Percentiles rank a stretch among this genome's conserved stretches.
These are phyloP conservation scores for Polyporus tsugae DNA, from an alignment of 1,284 basidiomycete genomes.

Conservation along the genomic window DNA sequence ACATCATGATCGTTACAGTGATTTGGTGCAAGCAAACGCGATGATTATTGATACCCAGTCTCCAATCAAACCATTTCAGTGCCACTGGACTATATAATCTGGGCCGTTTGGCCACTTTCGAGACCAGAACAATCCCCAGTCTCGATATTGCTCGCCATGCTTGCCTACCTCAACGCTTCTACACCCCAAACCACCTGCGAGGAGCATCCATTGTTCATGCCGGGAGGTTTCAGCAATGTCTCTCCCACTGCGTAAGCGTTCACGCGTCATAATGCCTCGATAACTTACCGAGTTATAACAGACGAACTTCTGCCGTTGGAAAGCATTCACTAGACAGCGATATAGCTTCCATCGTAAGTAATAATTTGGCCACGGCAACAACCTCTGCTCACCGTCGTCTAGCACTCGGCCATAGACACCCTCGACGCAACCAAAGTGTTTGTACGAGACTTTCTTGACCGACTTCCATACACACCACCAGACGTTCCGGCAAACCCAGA, in stretches of 20 bases:
- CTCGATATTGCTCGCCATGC: background rate
- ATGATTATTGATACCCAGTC: background rate
- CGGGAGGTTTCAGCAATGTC: background rate
- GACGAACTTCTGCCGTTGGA: background rate
- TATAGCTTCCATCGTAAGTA: background rate
- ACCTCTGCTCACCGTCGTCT: background rate
- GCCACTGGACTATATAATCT: background rate
- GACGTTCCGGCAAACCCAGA: conserved; percentile 8
- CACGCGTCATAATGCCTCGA: background rate
- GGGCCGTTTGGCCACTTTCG: background rate
- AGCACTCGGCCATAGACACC: background rate
- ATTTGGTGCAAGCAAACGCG: background rate
- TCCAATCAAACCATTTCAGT: background rate
- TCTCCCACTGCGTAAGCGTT: background rate
- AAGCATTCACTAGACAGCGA: background rate
- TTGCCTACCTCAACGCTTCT: background rate
- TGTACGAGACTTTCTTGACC: conserved; percentile 18
- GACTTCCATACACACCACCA: conserved; percentile 17
- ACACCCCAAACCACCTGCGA: too few species aligned
- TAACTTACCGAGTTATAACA: background rate
- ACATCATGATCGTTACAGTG: background rate
- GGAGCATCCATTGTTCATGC: background rate
- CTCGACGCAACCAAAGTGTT: conserved; percentile 11
- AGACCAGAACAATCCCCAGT: background rate
- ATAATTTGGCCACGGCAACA: background rate